Evolutionary conservation across 129 eudicot genomes (phyloP), one percentile per base, ranked within the genome.

Genomic region (Smallanthus sonchifolius): DNA sequence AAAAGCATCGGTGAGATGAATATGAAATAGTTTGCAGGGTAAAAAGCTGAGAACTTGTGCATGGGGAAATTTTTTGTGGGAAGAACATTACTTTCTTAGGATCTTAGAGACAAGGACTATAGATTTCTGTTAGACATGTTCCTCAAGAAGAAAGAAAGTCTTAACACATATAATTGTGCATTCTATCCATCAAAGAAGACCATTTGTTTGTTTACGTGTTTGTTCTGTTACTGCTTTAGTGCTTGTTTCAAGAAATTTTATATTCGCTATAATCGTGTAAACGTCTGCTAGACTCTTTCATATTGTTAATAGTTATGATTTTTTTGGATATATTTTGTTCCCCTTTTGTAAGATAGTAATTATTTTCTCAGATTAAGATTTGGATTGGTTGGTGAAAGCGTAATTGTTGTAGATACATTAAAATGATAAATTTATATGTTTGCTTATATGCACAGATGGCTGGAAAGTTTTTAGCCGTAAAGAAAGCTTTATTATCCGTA

Each of bases 401-500:
- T 49, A 15, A 49, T n/a, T n/a, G n/a, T n/a, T 13, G 16, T 45
- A 2, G 2, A 13, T 45, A 45, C 7, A 45, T 13, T 45, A 10
- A 2, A 45, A 45, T 2, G 13, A 51, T 51, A n/a, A n/a, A 17
- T 77, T n/a, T n/a, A n/a, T n/a, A n/a, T n/a, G n/a, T n/a, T n/a
- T n/a, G 52, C 47, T 57, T 51, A 59, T 56, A 74, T 61, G 76
- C 75, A 79, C 83, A 86, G 90, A 80, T 86, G 70, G 78, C 83
- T 43, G 90, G 87, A 68, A 86, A 77, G 77, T 77, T 74, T 70
- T 67, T 64, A 64, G 79, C 87, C 72, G 91, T 83, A 63, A 86
- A 51, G 63, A 86, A 80, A 74, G 91, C 91, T 36, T 43, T 83
- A 34, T 70, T 86, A 80, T 77, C 76, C 19, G 87, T 86, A 70